These are phyloP conservation scores for Crithidia sp. DNA, from an alignment of 208 protist species.

Conservation along the genomic window DNA sequence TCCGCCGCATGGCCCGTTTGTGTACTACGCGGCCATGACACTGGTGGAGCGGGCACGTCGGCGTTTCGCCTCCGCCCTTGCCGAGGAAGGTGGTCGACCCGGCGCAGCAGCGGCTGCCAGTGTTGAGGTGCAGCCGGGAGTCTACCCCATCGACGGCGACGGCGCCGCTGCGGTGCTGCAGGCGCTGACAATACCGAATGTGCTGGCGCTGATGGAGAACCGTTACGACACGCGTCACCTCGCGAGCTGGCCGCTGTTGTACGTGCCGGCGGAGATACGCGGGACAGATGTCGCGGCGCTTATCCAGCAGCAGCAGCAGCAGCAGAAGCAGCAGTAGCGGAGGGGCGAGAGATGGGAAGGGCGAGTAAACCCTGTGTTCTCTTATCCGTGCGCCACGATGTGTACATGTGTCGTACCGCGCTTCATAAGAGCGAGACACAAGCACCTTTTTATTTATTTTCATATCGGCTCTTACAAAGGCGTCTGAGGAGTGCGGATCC, in stretches of 20 bases:
- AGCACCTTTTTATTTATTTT: too few species aligned
- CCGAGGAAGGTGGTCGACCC: too few species aligned
- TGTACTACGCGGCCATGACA: slow-evolving; percentile 71
- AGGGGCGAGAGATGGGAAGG: not conserved
- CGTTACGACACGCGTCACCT: slow-evolving; percentile 74
- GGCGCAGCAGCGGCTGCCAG: not conserved
- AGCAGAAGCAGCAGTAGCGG: not conserved
- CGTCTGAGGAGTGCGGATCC: too few species aligned
- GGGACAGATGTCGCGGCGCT: slow-evolving; percentile 57
- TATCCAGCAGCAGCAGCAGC: slow-evolving; percentile 26
- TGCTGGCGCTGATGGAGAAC: slow-evolving; percentile 63
- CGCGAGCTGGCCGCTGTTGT: slow-evolving; percentile 70
- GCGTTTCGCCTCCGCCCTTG: slow-evolving; percentile 16
- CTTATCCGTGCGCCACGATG: too few species aligned
- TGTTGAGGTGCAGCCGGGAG: not conserved
- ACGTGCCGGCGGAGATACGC: slow-evolving; percentile 77
- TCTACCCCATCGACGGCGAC: slow-evolving; percentile 11
- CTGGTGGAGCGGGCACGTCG: slow-evolving; percentile 59
- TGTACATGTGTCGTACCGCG: too few species aligned
- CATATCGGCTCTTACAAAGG: too few species aligned
- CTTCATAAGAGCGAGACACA: too few species aligned
- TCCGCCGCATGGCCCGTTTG: slow-evolving; percentile 76
- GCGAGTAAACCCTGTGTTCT: not conserved
- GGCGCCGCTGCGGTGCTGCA: slow-evolving; percentile 23
- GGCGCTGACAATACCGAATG: slow-evolving; percentile 49